phyloP scores from a whole-genome alignment of 495 filamentous ascomycete genomes.

The Neurospora sp. region DNA sequence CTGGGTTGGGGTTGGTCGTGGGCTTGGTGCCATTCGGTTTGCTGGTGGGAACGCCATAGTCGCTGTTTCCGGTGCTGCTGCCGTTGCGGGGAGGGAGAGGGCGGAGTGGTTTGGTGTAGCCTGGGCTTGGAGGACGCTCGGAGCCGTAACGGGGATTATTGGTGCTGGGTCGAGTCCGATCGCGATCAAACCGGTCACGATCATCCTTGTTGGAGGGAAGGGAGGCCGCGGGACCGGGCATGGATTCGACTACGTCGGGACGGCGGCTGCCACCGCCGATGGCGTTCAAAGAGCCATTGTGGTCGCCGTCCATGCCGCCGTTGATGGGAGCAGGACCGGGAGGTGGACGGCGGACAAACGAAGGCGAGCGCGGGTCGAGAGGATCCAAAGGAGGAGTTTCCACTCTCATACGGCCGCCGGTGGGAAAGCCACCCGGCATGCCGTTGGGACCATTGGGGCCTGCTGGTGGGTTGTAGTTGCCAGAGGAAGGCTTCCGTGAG shows the following conservation, averaged over 20 bases:
- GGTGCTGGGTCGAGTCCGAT: neutral
- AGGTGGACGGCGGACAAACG: neutral
- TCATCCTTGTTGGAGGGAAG: neutral
- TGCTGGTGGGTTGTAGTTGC: neutral
- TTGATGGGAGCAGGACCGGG: neutral
- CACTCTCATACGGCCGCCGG: neutral
- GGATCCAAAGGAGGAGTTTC: neutral
- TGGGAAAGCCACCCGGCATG: neutral
- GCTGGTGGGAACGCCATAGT: neutral
- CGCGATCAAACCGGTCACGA: neutral
- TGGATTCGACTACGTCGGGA: neutral
- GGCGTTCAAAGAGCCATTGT: neutral
- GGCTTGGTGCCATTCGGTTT: too few relatives aligned
- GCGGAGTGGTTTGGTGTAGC: neutral
- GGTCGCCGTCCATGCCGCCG: neutral
- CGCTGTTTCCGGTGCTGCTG: neutral
- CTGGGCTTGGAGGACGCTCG: neutral
- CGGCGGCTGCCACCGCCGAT: neutral
- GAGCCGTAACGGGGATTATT: neutral
- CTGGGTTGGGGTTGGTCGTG: neutral
- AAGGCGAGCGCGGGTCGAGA: neutral
- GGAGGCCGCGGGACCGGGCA: constrained; percentile 1
- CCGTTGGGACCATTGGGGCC: neutral
- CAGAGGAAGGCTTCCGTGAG: neutral
- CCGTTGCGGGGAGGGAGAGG: neutral